These are phyloP conservation scores for Fusarium verrucosum DNA, from an alignment of 2,329 filamentous ascomycete species.

Conservation along the genomic window DNA sequence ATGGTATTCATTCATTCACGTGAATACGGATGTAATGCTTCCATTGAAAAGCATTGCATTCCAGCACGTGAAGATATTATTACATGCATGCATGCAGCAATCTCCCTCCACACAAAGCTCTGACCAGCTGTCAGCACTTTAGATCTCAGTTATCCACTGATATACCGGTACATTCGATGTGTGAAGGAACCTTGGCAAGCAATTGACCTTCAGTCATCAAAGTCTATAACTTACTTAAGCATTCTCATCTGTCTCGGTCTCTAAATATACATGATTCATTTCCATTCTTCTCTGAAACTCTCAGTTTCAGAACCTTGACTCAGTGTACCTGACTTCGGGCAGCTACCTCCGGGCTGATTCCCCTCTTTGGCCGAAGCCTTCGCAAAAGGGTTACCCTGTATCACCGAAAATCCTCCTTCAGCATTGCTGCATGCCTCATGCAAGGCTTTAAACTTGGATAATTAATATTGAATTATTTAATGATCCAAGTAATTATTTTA, in stretches of 20 bases:
- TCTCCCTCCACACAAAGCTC: conserved; percentile 1
- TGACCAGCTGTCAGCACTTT: conserved; percentile 17
- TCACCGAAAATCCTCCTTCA: background rate
- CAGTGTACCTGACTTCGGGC: background rate
- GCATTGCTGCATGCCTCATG: background rate
- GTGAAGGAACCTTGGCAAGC: background rate
- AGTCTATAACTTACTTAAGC: background rate
- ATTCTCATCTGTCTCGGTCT: background rate
- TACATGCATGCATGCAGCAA: background rate
- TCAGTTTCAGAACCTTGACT: background rate
- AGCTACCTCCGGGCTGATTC: background rate
- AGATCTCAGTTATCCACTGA: background rate
- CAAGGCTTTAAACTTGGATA: background rate
- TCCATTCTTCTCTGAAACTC: background rate
- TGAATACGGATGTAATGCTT: too few species aligned
- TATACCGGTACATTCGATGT: background rate
- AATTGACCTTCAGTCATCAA: background rate
- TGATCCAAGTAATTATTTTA: too few species aligned
- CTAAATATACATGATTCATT: conserved; percentile 13
- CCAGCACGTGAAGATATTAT: too few species aligned
- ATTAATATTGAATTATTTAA: background rate
- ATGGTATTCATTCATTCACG: too few species aligned
- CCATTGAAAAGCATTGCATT: too few species aligned
- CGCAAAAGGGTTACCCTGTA: background rate
- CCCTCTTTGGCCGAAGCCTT: too few species aligned